phyloP scores from a whole-genome alignment of 129 eudicot genomes.

The Arctium minus region DNA sequence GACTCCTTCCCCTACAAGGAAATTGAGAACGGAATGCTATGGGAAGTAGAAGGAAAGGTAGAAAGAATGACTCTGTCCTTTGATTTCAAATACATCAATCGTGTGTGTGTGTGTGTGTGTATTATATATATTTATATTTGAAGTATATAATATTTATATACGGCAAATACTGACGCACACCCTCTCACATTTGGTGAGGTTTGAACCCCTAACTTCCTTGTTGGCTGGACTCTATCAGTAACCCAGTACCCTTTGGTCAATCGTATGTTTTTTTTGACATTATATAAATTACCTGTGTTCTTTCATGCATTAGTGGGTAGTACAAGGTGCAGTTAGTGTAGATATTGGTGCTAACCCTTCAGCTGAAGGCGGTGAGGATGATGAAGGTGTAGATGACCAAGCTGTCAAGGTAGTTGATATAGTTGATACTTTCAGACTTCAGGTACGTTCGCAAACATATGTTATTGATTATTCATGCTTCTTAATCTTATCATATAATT shows the following conservation, averaged over 20 bases:
- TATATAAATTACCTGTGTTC: background rate
- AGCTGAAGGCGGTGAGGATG: constrained; percentile 64
- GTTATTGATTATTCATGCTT: background rate
- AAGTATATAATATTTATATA: background rate
- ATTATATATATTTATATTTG: background rate
- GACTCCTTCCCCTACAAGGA: constrained; percentile 72
- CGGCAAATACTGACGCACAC: background rate
- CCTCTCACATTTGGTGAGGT: background rate
- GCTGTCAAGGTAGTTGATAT: constrained; percentile 74
- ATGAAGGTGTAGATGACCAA: constrained; percentile 78
- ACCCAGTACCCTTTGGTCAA: background rate
- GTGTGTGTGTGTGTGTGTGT: background rate
- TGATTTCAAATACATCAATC: background rate
- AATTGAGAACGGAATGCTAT: constrained; percentile 49
- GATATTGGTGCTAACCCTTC: constrained; percentile 75
- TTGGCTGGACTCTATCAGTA: background rate
- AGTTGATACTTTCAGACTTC: constrained; percentile 87
- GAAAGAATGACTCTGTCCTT: background rate
- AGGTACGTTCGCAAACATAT: constrained; percentile 33
- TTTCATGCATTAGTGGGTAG: constrained; percentile 55
- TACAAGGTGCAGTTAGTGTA: constrained; percentile 64
- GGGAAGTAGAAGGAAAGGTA: constrained; percentile 83
- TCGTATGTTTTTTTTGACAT: background rate
- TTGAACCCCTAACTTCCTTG: background rate
- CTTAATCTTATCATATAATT: background rate